phyloP scores from a whole-genome alignment of 2,329 filamentous ascomycete genomes.

The Fusarium neocosmosporiellum region DNA sequence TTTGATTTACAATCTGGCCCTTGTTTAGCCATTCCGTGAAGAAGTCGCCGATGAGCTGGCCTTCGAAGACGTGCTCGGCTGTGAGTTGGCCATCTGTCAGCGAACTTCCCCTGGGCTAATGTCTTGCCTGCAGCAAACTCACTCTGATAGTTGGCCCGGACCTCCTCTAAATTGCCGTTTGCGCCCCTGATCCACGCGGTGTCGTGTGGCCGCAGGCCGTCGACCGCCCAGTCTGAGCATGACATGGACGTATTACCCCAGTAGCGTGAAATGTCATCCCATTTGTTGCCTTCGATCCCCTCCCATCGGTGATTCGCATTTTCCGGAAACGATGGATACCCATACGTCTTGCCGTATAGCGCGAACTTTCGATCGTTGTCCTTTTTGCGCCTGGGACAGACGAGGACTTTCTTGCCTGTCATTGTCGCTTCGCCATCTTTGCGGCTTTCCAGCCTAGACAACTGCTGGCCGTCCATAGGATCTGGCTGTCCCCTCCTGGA shows the following conservation, averaged over 20 bases:
- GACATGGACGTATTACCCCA: not conserved
- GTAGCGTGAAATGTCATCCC: not conserved
- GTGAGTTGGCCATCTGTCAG: not conserved
- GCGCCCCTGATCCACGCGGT: not conserved
- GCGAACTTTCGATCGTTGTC: not conserved
- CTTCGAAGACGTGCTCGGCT: not conserved
- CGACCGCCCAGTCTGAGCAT: not conserved
- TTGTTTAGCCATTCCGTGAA: not conserved
- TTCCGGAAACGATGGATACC: not conserved
- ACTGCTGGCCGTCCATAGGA: not conserved
- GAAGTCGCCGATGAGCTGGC: not conserved
- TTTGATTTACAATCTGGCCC: not conserved
- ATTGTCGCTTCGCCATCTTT: not conserved
- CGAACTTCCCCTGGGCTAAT: not conserved
- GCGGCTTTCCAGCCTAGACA: not conserved
- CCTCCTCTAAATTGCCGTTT: not conserved
- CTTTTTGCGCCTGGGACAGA: not conserved
- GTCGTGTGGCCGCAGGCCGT: not conserved
- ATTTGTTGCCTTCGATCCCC: not conserved
- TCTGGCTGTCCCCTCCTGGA: not conserved
- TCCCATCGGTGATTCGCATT: not conserved
- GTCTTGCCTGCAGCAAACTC: not conserved
- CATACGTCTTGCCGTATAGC: not conserved
- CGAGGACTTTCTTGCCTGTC: fast-evolving
- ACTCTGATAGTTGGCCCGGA: not conserved